Conservation (phyloP, 2,329 filamentous ascomycete species). For the Fusarium duplospermum region DNA sequence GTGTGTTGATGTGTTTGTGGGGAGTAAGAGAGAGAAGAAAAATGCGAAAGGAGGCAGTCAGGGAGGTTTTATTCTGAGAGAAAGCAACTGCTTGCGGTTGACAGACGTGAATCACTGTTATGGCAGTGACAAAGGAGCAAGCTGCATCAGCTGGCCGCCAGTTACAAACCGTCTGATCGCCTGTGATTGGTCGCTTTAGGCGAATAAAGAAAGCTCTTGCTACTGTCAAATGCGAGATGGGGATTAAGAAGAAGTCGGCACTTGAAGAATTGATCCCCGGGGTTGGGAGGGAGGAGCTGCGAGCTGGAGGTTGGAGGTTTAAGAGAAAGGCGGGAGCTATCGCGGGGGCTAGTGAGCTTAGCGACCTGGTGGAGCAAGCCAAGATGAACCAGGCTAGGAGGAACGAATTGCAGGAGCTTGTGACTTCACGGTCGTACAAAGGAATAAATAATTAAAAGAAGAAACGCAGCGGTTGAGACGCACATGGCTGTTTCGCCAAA, state of each 20-base stretch:
- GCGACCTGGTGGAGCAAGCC: conserved; percentile 21
- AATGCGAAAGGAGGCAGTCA: background rate
- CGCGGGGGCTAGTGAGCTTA: conserved; percentile 17
- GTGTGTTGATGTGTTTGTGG: background rate
- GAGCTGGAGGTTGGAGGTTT: background rate
- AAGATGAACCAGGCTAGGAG: background rate
- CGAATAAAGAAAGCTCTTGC: background rate
- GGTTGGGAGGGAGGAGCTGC: background rate
- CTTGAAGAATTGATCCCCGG: background rate
- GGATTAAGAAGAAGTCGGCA: background rate
- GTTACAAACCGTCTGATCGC: background rate
- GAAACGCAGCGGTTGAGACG: background rate
- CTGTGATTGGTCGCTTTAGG: background rate
- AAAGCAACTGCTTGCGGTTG: background rate
- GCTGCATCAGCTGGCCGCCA: background rate
- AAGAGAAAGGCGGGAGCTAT: background rate
- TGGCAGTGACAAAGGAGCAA: background rate
- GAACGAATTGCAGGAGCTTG: background rate
- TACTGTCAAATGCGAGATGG: background rate
- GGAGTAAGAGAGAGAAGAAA: background rate
- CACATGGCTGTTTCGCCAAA: background rate
- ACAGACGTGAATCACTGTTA: conserved; percentile 4
- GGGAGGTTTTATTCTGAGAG: conserved; percentile 11
- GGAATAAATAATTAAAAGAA: background rate
- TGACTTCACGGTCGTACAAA: background rate